These are phyloP conservation scores for Hanseniaspora lindneri DNA, from an alignment of 805 yeast genomes.

Conservation along the genomic window DNA sequence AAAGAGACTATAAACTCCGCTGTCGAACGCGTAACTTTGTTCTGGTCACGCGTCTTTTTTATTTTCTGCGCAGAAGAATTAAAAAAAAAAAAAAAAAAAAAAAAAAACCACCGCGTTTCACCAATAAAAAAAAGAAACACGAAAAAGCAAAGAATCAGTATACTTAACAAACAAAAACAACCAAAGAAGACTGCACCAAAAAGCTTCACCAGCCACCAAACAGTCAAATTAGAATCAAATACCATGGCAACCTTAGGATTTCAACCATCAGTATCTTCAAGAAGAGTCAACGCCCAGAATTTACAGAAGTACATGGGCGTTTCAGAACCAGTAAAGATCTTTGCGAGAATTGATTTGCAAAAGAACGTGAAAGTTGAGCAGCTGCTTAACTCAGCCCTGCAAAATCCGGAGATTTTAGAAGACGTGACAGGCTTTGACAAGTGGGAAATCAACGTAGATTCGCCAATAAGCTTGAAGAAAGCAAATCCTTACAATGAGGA, in stretches of 20 bases:
- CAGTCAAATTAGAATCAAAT: too few relatives aligned
- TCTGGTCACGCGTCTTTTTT: too few relatives aligned
- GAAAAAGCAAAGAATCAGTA: too few relatives aligned
- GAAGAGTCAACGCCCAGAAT: conserved; percentile 16
- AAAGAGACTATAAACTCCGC: too few relatives aligned
- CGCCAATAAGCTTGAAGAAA: conserved; percentile 7
- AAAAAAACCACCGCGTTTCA: too few relatives aligned
- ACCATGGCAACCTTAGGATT: conserved; percentile 6
- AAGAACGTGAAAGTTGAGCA: conserved; percentile 11
- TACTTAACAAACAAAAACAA: not conserved
- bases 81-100: too few relatives aligned
- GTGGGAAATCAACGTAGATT: conserved; percentile 13
- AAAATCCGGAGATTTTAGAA: not conserved
- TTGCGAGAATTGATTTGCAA: conserved; percentile 15
- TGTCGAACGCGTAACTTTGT: too few relatives aligned
- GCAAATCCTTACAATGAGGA: not conserved
- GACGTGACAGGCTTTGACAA: conserved; percentile 8
- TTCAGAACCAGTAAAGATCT: conserved; percentile 13
- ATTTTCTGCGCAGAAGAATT: too few relatives aligned
- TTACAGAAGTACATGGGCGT: conserved; percentile 11
- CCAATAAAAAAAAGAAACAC: too few relatives aligned
- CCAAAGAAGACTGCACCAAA: not conserved
- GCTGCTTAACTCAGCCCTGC: conserved; percentile 2
- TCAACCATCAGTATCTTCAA: conserved; percentile 13
- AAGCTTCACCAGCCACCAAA: too few relatives aligned